Evolutionary conservation across 2,329 filamentous ascomycete genomes (phyloP).

Genomic region (Pseudonectria foliicola): DNA sequence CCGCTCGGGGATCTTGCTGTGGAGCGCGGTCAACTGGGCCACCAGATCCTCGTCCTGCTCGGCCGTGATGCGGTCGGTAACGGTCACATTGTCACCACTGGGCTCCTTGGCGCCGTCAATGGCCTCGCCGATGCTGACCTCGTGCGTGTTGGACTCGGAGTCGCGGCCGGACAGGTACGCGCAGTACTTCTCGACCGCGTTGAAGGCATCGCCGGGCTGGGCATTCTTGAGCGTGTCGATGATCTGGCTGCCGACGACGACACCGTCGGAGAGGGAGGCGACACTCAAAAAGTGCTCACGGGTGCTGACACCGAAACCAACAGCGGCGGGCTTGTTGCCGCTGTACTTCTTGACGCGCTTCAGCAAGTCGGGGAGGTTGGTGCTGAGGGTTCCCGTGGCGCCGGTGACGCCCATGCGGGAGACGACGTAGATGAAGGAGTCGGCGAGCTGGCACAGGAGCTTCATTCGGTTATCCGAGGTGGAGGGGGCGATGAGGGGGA

Average conservation of each 20-base stretch:
- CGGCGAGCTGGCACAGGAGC: conserved; percentile 89
- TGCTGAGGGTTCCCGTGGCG: conserved; percentile 74
- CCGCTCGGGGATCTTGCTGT: conserved; percentile 71
- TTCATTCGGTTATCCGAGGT: conserved; percentile 93
- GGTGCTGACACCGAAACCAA: conserved; percentile 95
- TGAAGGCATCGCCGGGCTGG: conserved; percentile 33
- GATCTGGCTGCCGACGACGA: conserved; percentile 95
- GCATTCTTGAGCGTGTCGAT: conserved; percentile 61
- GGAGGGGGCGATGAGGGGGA: conserved; percentile 91
- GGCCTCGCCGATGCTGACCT: conserved; percentile 65
- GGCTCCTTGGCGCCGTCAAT: conserved; percentile 45
- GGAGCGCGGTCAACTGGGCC: conserved; percentile 79
- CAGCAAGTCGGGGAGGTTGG: conserved; percentile 73
- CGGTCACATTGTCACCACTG: conserved; percentile 37
- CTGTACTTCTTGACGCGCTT: conserved; percentile 86
- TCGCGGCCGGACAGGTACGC: conserved; percentile 54
- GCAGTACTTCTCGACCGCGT: conserved; percentile 82
- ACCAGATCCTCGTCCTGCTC: conserved; percentile 54
- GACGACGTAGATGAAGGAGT: conserved; percentile 98
- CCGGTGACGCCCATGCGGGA: conserved; percentile 96
- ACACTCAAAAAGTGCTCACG: conserved; percentile 88
- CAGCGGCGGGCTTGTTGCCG: conserved; percentile 80
- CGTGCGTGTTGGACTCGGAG: conserved; percentile 42
- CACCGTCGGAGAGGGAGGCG: conserved; percentile 77
- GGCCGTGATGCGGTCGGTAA: conserved; percentile 54